phyloP scores from a whole-genome alignment of 352 stramenopile species.

The Phytophthora idaei region DNA sequence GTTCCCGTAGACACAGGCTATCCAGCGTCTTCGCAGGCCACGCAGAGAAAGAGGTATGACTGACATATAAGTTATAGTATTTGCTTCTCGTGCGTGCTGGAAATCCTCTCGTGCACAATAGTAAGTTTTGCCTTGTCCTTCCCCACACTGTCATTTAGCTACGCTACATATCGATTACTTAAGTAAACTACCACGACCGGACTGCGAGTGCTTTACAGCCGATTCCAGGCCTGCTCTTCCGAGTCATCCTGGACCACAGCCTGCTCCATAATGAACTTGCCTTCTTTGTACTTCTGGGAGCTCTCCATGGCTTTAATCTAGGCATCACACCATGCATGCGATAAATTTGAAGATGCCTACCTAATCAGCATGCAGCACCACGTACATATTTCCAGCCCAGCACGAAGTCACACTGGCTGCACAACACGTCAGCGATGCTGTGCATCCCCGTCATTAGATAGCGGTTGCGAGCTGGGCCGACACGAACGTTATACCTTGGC shows the following conservation, averaged over 20 bases:
- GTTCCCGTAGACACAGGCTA: slow-evolving; percentile 1
- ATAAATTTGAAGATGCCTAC: background rate
- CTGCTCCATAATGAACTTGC: slow-evolving; percentile 84
- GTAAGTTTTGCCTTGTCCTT: slow-evolving; percentile 32
- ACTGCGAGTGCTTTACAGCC: slow-evolving; percentile 19
- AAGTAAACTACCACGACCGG: background rate
- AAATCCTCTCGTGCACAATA: slow-evolving; percentile 26
- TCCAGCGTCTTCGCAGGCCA: slow-evolving; percentile 7
- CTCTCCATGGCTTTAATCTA: slow-evolving; percentile 82
- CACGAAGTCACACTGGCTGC: slow-evolving; percentile 60
- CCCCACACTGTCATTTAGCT: slow-evolving; percentile 17
- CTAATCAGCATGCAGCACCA: background rate
- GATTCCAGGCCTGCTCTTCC: slow-evolving; percentile 58
- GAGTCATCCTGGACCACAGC: slow-evolving; percentile 72
- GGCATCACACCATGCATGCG: slow-evolving; percentile 4
- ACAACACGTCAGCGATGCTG: slow-evolving; percentile 75
- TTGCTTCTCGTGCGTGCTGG: slow-evolving; percentile 29
- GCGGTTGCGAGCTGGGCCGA: slow-evolving; percentile 61
- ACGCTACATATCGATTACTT: slow-evolving; percentile 14
- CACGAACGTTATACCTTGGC: slow-evolving; percentile 70
- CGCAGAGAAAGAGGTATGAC: slow-evolving; percentile 42
- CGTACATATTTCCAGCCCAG: slow-evolving; percentile 88
- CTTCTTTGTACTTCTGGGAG: slow-evolving; percentile 88
- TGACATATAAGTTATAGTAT: slow-evolving; percentile 53
- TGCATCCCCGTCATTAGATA: slow-evolving; percentile 86